These are phyloP conservation scores for Pyrus hybrid DNA, from an alignment of 331 rosid genomes.

Conservation along the genomic window DNA sequence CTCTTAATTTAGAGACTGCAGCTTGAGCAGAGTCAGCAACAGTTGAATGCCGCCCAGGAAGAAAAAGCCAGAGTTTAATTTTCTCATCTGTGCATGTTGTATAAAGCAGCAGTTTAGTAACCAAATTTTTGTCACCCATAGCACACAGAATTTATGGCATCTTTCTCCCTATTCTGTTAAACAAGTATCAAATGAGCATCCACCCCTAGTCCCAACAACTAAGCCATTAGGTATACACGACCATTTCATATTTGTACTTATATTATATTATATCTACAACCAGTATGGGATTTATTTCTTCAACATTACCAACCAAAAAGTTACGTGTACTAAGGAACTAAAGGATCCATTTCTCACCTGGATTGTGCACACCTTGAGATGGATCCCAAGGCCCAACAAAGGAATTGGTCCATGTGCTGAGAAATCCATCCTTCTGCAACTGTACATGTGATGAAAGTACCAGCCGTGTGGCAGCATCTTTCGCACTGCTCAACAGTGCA, in stretches of 20 bases:
- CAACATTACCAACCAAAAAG: background rate
- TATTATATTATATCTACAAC: background rate
- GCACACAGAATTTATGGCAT: background rate
- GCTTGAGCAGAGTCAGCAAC: conserved; percentile 71
- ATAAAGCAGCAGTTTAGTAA: conserved; percentile 18
- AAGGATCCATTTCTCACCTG: conserved; percentile 50
- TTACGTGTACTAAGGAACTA: conserved; percentile 4
- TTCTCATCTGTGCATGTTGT: conserved; percentile 63
- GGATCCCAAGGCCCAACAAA: conserved; percentile 99
- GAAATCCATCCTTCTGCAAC: conserved; percentile 85
- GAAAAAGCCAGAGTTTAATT: conserved; percentile 95
- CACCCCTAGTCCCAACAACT: background rate
- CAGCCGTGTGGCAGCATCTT: conserved; percentile 75
- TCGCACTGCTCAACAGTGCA: conserved; percentile 34
- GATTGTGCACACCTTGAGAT: conserved; percentile 97
- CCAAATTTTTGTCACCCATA: background rate
- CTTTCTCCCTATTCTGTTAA: background rate
- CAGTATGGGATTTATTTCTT: background rate
- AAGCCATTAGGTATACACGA: background rate
- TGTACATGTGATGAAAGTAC: conserved; percentile 86
- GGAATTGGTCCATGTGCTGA: conserved; percentile 92
- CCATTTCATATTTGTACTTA: background rate
- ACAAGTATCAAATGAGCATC: background rate
- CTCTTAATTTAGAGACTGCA: conserved; percentile 72
- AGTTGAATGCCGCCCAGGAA: conserved; percentile 75